These are phyloP conservation scores for Mycena indigotica DNA, from an alignment of 768 basidiomycete species.

Conservation along the genomic window DNA sequence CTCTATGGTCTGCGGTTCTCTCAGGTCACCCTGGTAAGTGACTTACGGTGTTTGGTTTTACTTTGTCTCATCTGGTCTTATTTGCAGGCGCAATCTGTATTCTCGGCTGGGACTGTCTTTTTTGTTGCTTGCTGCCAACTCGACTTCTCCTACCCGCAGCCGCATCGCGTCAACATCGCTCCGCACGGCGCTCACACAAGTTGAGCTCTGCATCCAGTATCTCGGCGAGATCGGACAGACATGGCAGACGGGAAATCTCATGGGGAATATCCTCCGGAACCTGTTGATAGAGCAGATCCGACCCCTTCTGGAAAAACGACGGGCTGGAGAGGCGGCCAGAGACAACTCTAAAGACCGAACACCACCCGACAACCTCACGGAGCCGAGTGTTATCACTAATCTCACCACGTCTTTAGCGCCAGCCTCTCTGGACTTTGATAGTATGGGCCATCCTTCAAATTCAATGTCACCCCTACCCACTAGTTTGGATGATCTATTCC, in stretches of 20 bases:
- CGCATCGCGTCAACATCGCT: constrained; percentile 52
- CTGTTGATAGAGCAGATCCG: constrained; percentile 46
- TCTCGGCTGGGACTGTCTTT: constrained; percentile 63
- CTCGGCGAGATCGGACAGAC: constrained; percentile 55
- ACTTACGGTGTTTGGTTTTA: neutral
- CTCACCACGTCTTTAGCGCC: too few relatives aligned
- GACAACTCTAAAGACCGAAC: neutral
- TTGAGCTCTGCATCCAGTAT: constrained; percentile 50
- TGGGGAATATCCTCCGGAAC: constrained; percentile 48
- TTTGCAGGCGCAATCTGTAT: constrained; percentile 48
- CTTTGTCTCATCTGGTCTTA: neutral
- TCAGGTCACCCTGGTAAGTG: constrained; percentile 51
- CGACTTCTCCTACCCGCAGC: constrained; percentile 40
- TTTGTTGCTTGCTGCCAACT: constrained; percentile 56
- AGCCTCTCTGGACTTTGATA: too few relatives aligned
- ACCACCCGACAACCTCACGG: neutral
- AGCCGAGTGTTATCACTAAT: neutral
- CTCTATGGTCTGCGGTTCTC: constrained; percentile 59
- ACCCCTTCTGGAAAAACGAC: constrained; percentile 37
- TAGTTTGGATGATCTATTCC: too few relatives aligned
- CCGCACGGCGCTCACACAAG: constrained; percentile 43
- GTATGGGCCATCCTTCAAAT: too few relatives aligned
- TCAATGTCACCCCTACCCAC: too few relatives aligned
- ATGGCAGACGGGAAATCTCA: constrained; percentile 56
- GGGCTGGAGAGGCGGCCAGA: neutral